Evolutionary conservation across 1,139 yeast species (phyloP), one percentile per base, ranked within the genome.

Genomic region (Suhomyces chickasaworum): DNA sequence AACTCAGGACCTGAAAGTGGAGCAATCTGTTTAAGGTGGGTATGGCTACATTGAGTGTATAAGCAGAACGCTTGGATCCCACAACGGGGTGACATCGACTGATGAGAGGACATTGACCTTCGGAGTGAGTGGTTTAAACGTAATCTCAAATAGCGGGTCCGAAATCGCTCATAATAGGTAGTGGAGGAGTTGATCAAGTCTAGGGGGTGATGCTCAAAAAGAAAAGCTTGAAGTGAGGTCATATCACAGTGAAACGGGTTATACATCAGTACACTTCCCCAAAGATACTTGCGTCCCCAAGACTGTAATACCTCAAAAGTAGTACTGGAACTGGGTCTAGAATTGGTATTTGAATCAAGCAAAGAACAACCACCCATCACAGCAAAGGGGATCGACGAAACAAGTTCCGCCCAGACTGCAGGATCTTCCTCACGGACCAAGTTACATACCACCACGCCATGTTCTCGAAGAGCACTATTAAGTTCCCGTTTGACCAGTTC

Each of bases 261-360:
- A 52, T 84, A 90, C 32, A 85, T 81, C 52, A 87, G 89, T 4
- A 85, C 84, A 21, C 73, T 48, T 0, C 96, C 96, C 95, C 95
- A 88, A 9, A 68, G 72, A 62, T 86, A 88, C 52, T 73, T 69
- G 54, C 96, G 75, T 4, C 89, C 93, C 49, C 84, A 71, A 3
- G 22, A 4, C 22, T 4, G 7, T 20, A 20, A 7, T 20, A 4
- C 22, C 22, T 20, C 22, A 20, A 7, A 7, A 7, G 22, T 20
- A 20, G 22, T 4, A 20, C n/a, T n/a, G n/a, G 22, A 20, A 20
- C 22, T 20, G 22, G 22, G 22, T 4, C 7, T 20, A 7, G 22
- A 20, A 20, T 7, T 20, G 22, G 22, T 4, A 7, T 7, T 5
- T 20, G 22, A 4, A 20, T 20, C 7, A 7, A 4, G 22, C 83